A percentile compares a stretch with the other conserved stretches of the same genome.
Conservation (phyloP, 116 monocot species). For the Papilionanthe hybrid region DNA sequence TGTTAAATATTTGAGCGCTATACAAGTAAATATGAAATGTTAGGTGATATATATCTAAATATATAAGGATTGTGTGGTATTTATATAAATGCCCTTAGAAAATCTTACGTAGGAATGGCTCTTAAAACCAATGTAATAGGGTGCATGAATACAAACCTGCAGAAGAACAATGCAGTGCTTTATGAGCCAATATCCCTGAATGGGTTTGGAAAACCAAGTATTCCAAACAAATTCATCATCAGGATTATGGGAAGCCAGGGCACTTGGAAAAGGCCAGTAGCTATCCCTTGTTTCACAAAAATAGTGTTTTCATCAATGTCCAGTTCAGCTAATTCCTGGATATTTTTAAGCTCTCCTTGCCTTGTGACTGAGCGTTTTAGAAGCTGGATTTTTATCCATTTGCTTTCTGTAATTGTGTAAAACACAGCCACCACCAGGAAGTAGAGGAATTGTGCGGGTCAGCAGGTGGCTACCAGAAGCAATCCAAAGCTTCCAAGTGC, state of each 20-base stretch:
- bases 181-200: slow-evolving; percentile 87
- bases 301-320: slow-evolving; percentile 93
- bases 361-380: slow-evolving; percentile 78
- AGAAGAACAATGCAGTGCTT: slow-evolving; percentile 81
- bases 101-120: background rate
- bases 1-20: no score
- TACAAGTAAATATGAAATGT: no score
- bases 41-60: no score
- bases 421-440: slow-evolving; percentile 93
- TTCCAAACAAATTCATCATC: slow-evolving; percentile 99
- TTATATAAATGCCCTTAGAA: background rate
- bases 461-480: slow-evolving; percentile 80
- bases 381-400: slow-evolving; percentile 82
- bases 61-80: no score
- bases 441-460: slow-evolving; percentile 41
- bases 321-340: slow-evolving; percentile 69
- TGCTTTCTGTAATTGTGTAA: slow-evolving; percentile 78
- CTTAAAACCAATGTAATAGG: slow-evolving; percentile 3
- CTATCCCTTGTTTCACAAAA: slow-evolving; percentile 94
- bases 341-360: slow-evolving; percentile 83
- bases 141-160: slow-evolving; percentile 42
- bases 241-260: slow-evolving; percentile 53
- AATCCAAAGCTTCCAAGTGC: slow-evolving; percentile 69
- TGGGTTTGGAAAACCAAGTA: slow-evolving; percentile 81
- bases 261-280: slow-evolving; percentile 90